Percentiles rank a stretch among this genome's conserved stretches.
These are phyloP conservation scores for Chaetomidium leptoderma DNA, from an alignment of 495 filamentous ascomycete genomes.

Conservation along the genomic window DNA sequence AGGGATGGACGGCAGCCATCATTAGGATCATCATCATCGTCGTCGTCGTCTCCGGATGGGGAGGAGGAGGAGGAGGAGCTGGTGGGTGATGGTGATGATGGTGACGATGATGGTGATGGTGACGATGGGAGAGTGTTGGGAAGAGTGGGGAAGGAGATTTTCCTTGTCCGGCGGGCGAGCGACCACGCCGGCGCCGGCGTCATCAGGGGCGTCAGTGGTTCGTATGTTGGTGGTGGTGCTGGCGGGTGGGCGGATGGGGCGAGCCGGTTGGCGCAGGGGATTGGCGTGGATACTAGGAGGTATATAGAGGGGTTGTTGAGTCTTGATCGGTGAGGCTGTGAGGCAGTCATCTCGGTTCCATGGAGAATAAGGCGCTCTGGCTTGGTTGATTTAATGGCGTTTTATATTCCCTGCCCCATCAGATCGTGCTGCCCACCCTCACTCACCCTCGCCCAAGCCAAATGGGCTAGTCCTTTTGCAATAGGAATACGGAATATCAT, in stretches of 20 bases:
- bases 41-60: neutral
- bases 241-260: slow-evolving; percentile 56
- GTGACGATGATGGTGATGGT: neutral
- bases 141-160: slow-evolving; percentile 60
- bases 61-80: neutral
- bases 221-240: slow-evolving; percentile 39
- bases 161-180: slow-evolving; percentile 73
- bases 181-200: slow-evolving; percentile 46
- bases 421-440: no score
- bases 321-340: slow-evolving; percentile 56
- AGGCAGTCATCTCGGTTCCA: neutral
- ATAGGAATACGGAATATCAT: no score
- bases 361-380: no score
- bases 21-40: neutral
- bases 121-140: neutral
- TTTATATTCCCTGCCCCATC: no score
- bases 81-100: neutral
- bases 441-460: no score
- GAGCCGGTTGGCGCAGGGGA: slow-evolving; percentile 70
- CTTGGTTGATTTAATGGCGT: no score
- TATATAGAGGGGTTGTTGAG: slow-evolving; percentile 83
- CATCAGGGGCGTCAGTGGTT: slow-evolving; percentile 34
- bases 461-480: no score
- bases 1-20: neutral
- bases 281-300: slow-evolving; percentile 78